Evolutionary conservation across 1,139 yeast genomes (phyloP), one percentile per base, ranked within the genome.

Genomic region (Blastobotrys persicus): DNA sequence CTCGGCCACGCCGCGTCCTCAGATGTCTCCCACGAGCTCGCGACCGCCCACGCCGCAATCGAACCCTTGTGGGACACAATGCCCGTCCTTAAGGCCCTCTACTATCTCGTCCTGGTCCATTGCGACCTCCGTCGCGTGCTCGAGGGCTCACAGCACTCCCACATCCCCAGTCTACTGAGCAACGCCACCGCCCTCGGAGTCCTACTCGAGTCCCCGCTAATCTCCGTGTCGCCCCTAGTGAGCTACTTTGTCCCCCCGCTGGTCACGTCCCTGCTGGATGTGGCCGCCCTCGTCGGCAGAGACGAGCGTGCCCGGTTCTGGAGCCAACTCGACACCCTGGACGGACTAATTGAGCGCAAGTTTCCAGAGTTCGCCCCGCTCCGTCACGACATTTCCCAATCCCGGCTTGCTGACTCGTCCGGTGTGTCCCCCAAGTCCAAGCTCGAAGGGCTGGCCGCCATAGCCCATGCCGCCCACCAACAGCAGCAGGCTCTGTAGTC

Each of bases 21-120:
- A 12, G 19, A 38, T 20, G 42, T 50, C 32, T 31, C 47, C 38
- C 28, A 41, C 31, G 50, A 53, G 48, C 52, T 42, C 42, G 45
- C 44, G 31, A 53, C 49, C 31, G 61, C 58, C 2, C 48, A 51
- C 38, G 43, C 44, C 48, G 38, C 52, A 31, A 46, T 59, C 32
- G 62, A 59, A 50, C 41, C 60, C 11, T 42, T 60, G 44, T 62
- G 66, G 66, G 66, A 61, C 45, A 59, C 66, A 3, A 54, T 54
- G 9, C 66, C 66, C 9, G 57, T 61, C 20, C 59, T 62, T 43
- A 60, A 60, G 48, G 64, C 65, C 2, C 53, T 62, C 19, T 62
- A 61, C 46, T 59, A 59, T 44, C 55, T 58, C 37, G 63, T 60
- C 11, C 48, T 59, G 35, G 56, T 54, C 5, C 47, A 41, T 17